Evolutionary conservation across 805 yeast genomes (phyloP).

Genomic region (Allodekkera sacchari): DNA sequence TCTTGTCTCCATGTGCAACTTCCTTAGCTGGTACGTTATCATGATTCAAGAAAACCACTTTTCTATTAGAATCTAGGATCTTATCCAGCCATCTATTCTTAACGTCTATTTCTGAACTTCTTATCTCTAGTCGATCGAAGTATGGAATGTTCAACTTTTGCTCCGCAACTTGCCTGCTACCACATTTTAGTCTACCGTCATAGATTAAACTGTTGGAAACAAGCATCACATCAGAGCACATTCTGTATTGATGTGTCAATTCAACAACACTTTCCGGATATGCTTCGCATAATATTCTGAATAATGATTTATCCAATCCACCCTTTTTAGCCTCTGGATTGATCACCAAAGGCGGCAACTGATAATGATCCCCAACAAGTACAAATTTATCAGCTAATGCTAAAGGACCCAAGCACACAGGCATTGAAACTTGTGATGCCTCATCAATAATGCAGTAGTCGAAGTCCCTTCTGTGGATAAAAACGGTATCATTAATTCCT

Average conservation of each 20-base stretch:
- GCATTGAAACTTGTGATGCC: constrained; percentile 92
- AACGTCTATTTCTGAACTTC: constrained; percentile 7
- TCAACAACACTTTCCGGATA: constrained; percentile 74
- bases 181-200: constrained; percentile 69
- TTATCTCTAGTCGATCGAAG: constrained; percentile 18
- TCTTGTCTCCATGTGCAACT: constrained; percentile 49
- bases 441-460: constrained; percentile 95
- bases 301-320: constrained; percentile 70
- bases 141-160: constrained; percentile 46
- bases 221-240: constrained; percentile 84
- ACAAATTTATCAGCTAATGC: constrained; percentile 70
- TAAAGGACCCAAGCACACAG: constrained; percentile 84
- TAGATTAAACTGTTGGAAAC: constrained; percentile 76
- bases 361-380: constrained; percentile 94
- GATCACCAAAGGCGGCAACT: constrained; percentile 80
- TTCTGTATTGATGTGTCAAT: constrained; percentile 78
- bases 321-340: constrained; percentile 54
- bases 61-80: constrained; percentile 44
- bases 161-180: constrained; percentile 51
- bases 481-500: constrained; percentile 59
- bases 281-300: constrained; percentile 60
- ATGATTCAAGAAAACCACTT: constrained; percentile 75
- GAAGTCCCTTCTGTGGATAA: constrained; percentile 46
- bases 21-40: constrained; percentile 60
- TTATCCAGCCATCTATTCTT: constrained; percentile 61